Evolutionary conservation across 306 rosid species (phyloP).

Genomic region (Medicago ruthenica): DNA sequence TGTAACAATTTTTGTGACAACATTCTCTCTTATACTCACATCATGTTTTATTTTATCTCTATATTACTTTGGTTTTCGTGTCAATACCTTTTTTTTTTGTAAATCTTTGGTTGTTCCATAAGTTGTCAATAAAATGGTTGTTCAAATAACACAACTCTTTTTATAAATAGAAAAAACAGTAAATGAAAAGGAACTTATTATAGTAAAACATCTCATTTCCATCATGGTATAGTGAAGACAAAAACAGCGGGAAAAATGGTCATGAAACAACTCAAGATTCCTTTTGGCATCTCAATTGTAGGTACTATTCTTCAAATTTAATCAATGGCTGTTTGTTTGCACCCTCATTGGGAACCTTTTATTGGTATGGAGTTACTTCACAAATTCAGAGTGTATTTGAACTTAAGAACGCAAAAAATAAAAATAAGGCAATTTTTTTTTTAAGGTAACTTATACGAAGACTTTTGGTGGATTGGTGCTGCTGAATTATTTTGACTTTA

Average conservation of each 20-base stretch:
- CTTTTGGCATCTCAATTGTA: conserved; percentile 30
- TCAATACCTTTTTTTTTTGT: too few species aligned
- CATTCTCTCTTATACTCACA: too few species aligned
- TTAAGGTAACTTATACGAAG: neutral
- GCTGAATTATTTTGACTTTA: conserved; percentile 3
- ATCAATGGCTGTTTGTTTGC: conserved; percentile 37
- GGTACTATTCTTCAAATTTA: conserved; percentile 31
- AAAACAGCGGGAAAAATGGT: conserved; percentile 15
- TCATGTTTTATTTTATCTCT: too few species aligned
- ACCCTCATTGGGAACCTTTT: conserved; percentile 38
- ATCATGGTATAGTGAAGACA: conserved; percentile 18
- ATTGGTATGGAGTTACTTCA: conserved; percentile 31
- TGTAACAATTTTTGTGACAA: too few species aligned
- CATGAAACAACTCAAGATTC: conserved; percentile 15
- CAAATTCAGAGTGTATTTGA: neutral
- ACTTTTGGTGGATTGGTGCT: neutral
- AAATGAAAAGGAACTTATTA: neutral
- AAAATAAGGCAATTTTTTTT: too few species aligned
- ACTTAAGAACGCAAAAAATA: too few species aligned
- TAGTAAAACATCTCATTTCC: conserved; percentile 16
- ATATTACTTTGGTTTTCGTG: too few species aligned
- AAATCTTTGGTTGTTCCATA: too few species aligned
- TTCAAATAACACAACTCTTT: too few species aligned
- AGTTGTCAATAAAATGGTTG: too few species aligned
- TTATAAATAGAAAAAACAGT: neutral